Evolutionary conservation across 768 basidiomycete genomes (phyloP).

Genomic region (Clitopilus hobsonii): DNA sequence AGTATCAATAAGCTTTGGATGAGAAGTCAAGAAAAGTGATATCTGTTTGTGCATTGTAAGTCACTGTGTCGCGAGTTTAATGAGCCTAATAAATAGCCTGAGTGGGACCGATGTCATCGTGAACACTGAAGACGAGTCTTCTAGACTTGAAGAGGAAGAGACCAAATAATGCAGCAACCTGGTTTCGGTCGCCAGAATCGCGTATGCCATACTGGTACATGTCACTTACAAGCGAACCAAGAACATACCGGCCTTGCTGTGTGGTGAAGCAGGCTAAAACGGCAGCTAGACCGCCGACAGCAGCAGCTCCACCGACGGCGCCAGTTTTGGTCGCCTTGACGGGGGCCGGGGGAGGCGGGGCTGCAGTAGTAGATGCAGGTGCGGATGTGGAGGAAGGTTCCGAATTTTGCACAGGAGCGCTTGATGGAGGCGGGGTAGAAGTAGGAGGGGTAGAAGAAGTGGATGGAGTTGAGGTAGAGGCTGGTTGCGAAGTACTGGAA

Average conservation of each 20-base stretch:
- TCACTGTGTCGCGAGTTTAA: background rate
- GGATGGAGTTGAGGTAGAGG: background rate
- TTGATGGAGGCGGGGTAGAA: background rate
- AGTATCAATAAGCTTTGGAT: background rate
- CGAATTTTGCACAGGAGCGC: background rate
- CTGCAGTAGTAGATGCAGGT: background rate
- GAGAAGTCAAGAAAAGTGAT: background rate
- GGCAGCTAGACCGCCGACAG: background rate
- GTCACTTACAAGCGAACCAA: background rate
- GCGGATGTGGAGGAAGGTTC: no score
- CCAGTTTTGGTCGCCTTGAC: background rate
- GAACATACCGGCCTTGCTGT: background rate
- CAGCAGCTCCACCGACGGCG: background rate
- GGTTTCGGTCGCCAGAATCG: background rate
- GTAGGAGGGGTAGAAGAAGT: background rate
- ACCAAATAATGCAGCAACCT: background rate
- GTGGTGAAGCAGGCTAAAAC: background rate
- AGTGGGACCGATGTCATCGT: background rate
- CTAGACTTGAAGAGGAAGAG: background rate
- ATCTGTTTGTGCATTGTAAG: background rate
- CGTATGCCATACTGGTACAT: background rate
- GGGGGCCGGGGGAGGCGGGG: background rate
- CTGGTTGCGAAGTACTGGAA: background rate
- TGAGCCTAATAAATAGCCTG: background rate
- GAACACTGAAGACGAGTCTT: background rate